These are phyloP conservation scores for Trichothecium roseum DNA, from an alignment of 2,329 filamentous ascomycete species.

Conservation along the genomic window DNA sequence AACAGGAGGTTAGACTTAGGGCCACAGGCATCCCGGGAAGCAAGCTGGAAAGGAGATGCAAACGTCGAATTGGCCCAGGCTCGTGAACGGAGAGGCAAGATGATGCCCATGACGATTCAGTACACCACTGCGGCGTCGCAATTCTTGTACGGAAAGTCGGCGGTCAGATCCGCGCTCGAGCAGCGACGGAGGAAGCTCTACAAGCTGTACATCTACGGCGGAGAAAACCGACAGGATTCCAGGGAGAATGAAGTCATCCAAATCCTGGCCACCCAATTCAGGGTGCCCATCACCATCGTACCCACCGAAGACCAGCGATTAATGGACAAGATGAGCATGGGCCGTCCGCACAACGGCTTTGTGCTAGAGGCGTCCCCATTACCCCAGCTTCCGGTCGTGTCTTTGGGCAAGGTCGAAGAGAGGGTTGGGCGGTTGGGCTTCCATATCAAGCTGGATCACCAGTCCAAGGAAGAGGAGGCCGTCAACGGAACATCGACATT, in stretches of 20 bases:
- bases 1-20: too few relatives aligned
- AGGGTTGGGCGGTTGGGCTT: slow-evolving; percentile 40
- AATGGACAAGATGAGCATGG: slow-evolving; percentile 74
- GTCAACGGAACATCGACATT: slow-evolving; percentile 62
- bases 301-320: slow-evolving; percentile 51
- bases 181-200: slow-evolving; percentile 62
- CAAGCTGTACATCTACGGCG: slow-evolving; percentile 67
- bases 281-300: slow-evolving; percentile 49
- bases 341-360: slow-evolving; percentile 81
- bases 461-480: slow-evolving; percentile 61
- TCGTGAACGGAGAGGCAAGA: slow-evolving; percentile 15
- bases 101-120: slow-evolving; percentile 26
- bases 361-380: slow-evolving; percentile 80
- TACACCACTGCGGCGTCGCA: slow-evolving; percentile 82
- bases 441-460: slow-evolving; percentile 48
- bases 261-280: slow-evolving; percentile 33
- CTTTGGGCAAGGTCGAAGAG: slow-evolving; percentile 40
- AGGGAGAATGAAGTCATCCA: slow-evolving; percentile 33
- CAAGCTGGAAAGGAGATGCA: too few relatives aligned
- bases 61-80: not conserved
- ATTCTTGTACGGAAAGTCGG: slow-evolving; percentile 78
- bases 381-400: slow-evolving; percentile 56
- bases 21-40: too few relatives aligned
- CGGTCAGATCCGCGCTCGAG: slow-evolving; percentile 69
- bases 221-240: slow-evolving; percentile 41